A percentile compares a stretch with the other conserved stretches of the same genome.
Evolutionary conservation across 768 basidiomycete species (phyloP).

Genomic region (Candolleomyces aberdarensis): DNA sequence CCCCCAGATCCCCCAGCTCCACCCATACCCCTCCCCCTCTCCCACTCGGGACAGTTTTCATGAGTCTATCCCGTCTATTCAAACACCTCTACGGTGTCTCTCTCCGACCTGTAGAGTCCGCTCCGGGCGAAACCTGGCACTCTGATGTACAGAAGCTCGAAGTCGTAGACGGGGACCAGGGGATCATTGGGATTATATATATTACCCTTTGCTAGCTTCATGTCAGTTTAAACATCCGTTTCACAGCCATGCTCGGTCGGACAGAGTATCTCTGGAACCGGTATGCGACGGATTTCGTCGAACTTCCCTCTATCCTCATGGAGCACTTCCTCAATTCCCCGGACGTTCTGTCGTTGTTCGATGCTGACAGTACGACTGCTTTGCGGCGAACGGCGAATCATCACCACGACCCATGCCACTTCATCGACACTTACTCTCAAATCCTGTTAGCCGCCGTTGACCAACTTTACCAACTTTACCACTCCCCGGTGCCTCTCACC

Average conservation of each 20-base stretch:
- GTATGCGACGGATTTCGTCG: conserved; percentile 97
- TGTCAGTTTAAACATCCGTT: not conserved
- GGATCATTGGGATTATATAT: conserved; percentile 92
- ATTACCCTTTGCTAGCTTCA: not conserved
- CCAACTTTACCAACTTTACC: conserved; percentile 92
- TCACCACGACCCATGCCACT: conserved; percentile 71
- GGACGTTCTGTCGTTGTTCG: conserved; percentile 76
- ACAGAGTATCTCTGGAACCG: conserved; percentile 99
- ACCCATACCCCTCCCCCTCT: conserved; percentile 70
- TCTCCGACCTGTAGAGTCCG: conserved; percentile 64
- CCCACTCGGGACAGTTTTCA: conserved; percentile 87
- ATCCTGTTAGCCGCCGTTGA: conserved; percentile 88
- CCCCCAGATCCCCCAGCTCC: conserved; percentile 76
- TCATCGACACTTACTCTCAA: conserved; percentile 88
- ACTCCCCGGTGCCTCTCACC: no score
- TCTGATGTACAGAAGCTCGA: conserved; percentile 85
- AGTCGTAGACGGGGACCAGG: conserved; percentile 86
- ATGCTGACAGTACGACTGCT: conserved; percentile 44
- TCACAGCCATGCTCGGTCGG: conserved; percentile 91
- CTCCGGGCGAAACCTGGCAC: conserved; percentile 88
- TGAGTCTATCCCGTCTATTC: conserved; percentile 89
- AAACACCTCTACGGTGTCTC: conserved; percentile 83
- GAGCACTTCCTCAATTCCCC: conserved; percentile 93
- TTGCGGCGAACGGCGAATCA: conserved; percentile 53
- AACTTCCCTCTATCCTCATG: conserved; percentile 97